These are phyloP conservation scores for Aspergillus terreus DNA, from an alignment of 2,329 filamentous ascomycete species.

Conservation along the genomic window DNA sequence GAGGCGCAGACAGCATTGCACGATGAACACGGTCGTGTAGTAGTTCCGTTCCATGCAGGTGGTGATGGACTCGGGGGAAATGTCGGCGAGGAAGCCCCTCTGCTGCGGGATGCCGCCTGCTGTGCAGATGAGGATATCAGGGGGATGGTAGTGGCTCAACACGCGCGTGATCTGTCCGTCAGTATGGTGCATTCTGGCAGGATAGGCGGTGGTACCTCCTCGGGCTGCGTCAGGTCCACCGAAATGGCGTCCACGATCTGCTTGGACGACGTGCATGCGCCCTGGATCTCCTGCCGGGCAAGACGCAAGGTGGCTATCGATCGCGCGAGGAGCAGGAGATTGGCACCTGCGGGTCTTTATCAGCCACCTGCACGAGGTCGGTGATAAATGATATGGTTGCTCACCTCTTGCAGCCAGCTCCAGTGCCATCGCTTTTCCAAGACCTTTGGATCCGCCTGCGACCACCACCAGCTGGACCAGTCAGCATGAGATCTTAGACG, in stretches of 20 bases:
- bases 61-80: conserved; percentile 8
- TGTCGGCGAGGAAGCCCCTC: conserved; percentile 16
- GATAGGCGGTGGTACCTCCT: not conserved
- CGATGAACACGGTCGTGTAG: conserved; percentile 6
- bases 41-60: conserved; percentile 12
- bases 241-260: conserved; percentile 3
- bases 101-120: conserved; percentile 16
- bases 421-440: conserved; percentile 6
- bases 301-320: not conserved
- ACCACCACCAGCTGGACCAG: conserved; percentile 3
- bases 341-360: conserved; percentile 1
- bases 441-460: conserved; percentile 5
- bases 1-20: conserved; percentile 4
- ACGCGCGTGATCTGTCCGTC: not conserved
- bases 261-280: conserved; percentile 3
- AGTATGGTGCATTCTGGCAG: not conserved
- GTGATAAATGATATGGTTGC: not conserved
- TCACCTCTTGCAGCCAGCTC: conserved; percentile 5
- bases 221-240: conserved; percentile 3
- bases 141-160: conserved; percentile 3
- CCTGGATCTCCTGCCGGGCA: conserved; percentile 3
- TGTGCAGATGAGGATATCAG: conserved; percentile 14
- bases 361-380: not conserved
- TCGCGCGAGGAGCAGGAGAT: conserved; percentile 6
- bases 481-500: not conserved